Evolutionary conservation across 768 basidiomycete species (phyloP), one percentile per base, ranked within the genome.

Genomic region (Hericium rajendrae): DNA sequence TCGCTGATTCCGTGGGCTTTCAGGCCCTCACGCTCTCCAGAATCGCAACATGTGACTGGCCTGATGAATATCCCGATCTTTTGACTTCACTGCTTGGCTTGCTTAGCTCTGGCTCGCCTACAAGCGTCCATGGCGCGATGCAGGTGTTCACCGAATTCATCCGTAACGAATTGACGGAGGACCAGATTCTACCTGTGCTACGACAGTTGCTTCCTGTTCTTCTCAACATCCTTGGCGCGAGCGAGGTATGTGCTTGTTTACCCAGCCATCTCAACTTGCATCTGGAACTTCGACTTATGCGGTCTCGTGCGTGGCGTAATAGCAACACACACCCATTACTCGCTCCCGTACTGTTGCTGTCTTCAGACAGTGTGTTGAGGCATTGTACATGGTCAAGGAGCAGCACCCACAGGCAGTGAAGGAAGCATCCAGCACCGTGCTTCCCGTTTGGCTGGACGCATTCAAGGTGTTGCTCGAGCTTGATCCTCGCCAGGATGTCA

Each of bases 71-170:
- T 68, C 91, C 94, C 0, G 84, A 88, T 50, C 80, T 97, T n/a
- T 77, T 97, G 38, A 75, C 75, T 48, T 76, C 79, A 48, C 79
- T 99, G 18, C 83, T 98, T 59, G 71, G 72, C 38, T 80, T 95
- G 10, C 78, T 98, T 24, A 85, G 87, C 2, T 86, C 89, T 2
- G 77, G 75, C 48, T 83, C 84, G 2, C 72, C 88, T 0, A 78
- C 83, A 57, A 79, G 90, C 5, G 89, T 97, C 6, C 94, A 98
- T 70, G 97, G 97, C 22, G 88, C 94, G 22, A 93, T 99, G 90
- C 86, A 94, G 69, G 90, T 98, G 20, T 83, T 99, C 65, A 86
- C 86, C 9, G 97, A 99, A 66, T 94, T 97, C 70, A 89, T 95
- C 66, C 87, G 90, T 70, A 83, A 88, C 6, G 94, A 94, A 66